Conservation (phyloP, 495 filamentous ascomycete genomes). For the Aspergillus nidulans region DNA sequence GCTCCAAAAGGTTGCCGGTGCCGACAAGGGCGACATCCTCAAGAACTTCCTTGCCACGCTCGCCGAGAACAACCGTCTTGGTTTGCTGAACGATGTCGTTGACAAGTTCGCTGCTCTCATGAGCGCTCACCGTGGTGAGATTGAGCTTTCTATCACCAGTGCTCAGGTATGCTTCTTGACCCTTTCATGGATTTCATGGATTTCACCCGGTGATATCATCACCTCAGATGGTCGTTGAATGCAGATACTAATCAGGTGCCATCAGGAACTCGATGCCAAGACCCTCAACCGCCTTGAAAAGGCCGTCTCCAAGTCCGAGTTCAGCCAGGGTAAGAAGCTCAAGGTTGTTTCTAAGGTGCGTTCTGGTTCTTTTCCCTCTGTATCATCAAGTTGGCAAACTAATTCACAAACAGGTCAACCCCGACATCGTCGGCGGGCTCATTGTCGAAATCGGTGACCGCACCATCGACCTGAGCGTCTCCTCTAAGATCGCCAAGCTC, state of each 20-base stretch:
- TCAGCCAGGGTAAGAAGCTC: conserved; percentile 92
- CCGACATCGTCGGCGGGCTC: conserved; percentile 89
- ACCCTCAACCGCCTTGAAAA: conserved; percentile 77
- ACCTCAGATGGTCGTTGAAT: not conserved
- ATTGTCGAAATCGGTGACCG: conserved; percentile 96
- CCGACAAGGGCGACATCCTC: conserved; percentile 72
- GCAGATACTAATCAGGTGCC: conserved; percentile 14
- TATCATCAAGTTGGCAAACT: not conserved
- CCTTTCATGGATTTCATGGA: no score
- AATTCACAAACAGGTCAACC: conserved; percentile 62
- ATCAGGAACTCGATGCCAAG: conserved; percentile 80
- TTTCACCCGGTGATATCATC: no score
- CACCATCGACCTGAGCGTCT: conserved; percentile 95
- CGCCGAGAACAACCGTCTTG: conserved; percentile 93
- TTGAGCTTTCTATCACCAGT: conserved; percentile 85
- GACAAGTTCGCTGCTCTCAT: conserved; percentile 86
- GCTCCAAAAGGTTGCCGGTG: conserved; percentile 70
- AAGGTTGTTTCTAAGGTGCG: conserved; percentile 86
- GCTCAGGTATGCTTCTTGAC: conserved; percentile 64
- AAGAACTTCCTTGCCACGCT: conserved; percentile 90
- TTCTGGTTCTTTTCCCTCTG: conserved; percentile 36
- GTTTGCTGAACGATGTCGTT: conserved; percentile 72
- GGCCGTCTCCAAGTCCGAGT: conserved; percentile 83
- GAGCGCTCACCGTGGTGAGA: conserved; percentile 83
- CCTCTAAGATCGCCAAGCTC: conserved; percentile 90